Evolutionary conservation across 2,329 filamentous ascomycete species (phyloP).

Genomic region (Zymoseptoria brevis): DNA sequence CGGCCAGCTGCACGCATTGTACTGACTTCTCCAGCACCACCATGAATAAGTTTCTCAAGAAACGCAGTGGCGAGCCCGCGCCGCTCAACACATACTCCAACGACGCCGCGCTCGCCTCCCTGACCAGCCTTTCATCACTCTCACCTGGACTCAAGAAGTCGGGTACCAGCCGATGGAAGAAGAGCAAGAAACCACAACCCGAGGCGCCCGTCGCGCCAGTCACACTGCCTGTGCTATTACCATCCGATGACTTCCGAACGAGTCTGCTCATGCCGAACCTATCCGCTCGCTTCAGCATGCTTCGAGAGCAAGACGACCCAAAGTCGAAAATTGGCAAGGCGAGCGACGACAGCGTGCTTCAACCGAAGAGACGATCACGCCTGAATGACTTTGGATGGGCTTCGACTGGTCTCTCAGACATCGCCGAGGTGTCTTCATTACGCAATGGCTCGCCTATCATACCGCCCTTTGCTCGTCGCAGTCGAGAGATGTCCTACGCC

Average conservation of each 20-base stretch:
- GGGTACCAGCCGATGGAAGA: constrained; percentile 33
- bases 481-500: constrained; percentile 57
- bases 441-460: constrained; percentile 46
- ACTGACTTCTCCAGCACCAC: constrained; percentile 17
- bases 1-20: background rate
- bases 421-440: constrained; percentile 83
- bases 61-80: constrained; percentile 55
- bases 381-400: constrained; percentile 62
- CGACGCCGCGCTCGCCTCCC: constrained; percentile 14
- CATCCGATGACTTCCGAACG: constrained; percentile 87
- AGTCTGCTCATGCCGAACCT: constrained; percentile 93
- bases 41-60: constrained; percentile 77
- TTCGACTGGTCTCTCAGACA: constrained; percentile 60
- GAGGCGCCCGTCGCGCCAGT: constrained; percentile 54
- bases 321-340: constrained; percentile 84
- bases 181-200: constrained; percentile 44
- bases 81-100: constrained; percentile 17
- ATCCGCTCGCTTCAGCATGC: constrained; percentile 93
- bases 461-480: constrained; percentile 49
- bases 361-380: constrained; percentile 71
- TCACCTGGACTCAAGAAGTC: constrained; percentile 26
- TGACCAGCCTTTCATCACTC: constrained; percentile 6
- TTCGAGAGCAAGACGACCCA: constrained; percentile 89
- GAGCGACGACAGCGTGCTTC: constrained; percentile 87
- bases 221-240: constrained; percentile 66